A percentile compares a stretch with the other conserved stretches of the same genome.
Conservation (phyloP, 371 early-diverging fungal species). For the Rhizopus sp. region DNA sequence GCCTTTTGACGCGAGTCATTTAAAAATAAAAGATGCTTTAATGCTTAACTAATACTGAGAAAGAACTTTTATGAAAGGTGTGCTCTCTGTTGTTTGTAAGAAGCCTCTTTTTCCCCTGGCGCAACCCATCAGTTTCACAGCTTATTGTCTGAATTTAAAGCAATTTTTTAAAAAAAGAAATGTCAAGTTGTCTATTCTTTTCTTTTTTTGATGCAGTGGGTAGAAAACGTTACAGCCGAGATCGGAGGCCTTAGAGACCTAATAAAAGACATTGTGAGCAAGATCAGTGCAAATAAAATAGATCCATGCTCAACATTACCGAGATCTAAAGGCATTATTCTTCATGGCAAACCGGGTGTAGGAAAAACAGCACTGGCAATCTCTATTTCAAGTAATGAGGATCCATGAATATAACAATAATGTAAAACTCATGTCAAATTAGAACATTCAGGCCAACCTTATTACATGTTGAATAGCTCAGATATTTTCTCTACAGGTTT, state of each 20-base stretch:
- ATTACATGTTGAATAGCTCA: slow-evolving; percentile 63
- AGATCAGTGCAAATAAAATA: slow-evolving; percentile 20
- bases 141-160: no score
- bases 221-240: slow-evolving; percentile 24
- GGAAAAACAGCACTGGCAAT: slow-evolving; percentile 67
- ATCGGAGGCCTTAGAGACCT: slow-evolving; percentile 50
- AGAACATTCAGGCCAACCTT: slow-evolving; percentile 56
- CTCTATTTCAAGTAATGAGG: slow-evolving; percentile 48
- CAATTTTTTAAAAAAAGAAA: no score
- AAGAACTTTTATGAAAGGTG: no score
- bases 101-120: no score
- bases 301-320: slow-evolving; percentile 17
- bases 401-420: slow-evolving; percentile 5
- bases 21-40: no score
- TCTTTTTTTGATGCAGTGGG: slow-evolving; percentile 31
- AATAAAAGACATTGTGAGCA: slow-evolving; percentile 29
- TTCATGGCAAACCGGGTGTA: slow-evolving; percentile 66
- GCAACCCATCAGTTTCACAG: no score
- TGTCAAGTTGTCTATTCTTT: not conserved
- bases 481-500: slow-evolving; percentile 72
- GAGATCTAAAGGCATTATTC: slow-evolving; percentile 49
- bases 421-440: not conserved
- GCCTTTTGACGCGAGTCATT: no score
- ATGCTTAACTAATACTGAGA: no score
- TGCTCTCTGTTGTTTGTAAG: no score